Evolutionary conservation across 352 stramenopile genomes (phyloP), one percentile per base, ranked within the genome.

Genomic region (Globisporangium cystogenes): DNA sequence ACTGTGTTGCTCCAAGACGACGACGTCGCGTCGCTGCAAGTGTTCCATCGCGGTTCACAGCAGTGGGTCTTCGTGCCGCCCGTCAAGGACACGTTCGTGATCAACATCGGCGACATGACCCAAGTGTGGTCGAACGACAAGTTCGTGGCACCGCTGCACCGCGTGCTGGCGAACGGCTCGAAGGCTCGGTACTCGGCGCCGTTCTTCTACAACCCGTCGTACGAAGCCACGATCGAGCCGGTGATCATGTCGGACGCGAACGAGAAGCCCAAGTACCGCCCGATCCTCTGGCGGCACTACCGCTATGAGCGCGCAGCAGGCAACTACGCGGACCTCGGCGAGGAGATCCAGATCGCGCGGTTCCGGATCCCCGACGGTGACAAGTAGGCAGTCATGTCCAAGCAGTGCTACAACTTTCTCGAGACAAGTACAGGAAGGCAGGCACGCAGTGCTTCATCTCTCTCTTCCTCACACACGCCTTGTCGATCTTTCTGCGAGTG

Each of bases 51-150:
- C 35, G 58, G 49, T 12, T 57, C 50, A 15, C 53, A 76, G 35
- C 20, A 63, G 23, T 85, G 74, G 74, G 20, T 50, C 27, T 39
- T 67, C 16, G 65, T 85, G 1, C 72, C 68, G 29, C 67, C 72
- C 0, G 46, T 61, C 24, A 55, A 62, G 10, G 55, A 67, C 45
- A 78, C 74, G 35, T 68, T 76, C 24, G 66, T 85, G 57, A 74
- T 85, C 52, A 82, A 82, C 55, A 74, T 76, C n/a, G 74, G 74
- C 40, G 74, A 85, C 59, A 72, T 77, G 58, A 68, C 59, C n/a
- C n/a, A n/a, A n/a, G n/a, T n/a, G n/a, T 76, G 71, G 62, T 80
- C 71, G 1, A 75, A 81, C 48, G 71, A 76, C 53, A 59, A 56
- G 51, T 85, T 70, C 56, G 18, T 64, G 2, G 71, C 74, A 12